Percentiles rank a stretch among this genome's conserved stretches.
phyloP scores from a whole-genome alignment of 2,329 filamentous ascomycete genomes.

The Aureobasidium mangrovei region DNA sequence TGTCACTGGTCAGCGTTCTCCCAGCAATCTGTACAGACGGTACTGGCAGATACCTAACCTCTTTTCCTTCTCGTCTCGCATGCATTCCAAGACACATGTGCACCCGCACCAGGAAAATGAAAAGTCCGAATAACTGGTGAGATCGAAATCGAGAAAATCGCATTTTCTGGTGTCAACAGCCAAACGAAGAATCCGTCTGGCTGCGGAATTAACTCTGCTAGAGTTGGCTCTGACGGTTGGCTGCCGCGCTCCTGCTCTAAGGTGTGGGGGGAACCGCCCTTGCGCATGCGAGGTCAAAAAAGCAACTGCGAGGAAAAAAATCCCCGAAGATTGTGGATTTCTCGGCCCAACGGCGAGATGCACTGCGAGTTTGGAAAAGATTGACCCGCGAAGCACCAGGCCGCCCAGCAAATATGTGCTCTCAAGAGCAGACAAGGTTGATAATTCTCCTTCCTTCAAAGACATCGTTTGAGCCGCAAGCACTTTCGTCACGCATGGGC shows the following conservation, averaged over 20 bases:
- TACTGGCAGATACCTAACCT: neutral
- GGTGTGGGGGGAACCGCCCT: no score
- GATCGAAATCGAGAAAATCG: no score
- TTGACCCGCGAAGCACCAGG: neutral
- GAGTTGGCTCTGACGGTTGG: no score
- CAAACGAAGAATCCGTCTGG: no score
- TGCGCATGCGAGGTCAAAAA: neutral
- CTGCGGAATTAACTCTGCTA: no score
- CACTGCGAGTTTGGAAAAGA: neutral
- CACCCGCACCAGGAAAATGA: no score
- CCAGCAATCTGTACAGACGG: neutral
- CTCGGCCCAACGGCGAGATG: neutral
- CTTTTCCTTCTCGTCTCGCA: neutral
- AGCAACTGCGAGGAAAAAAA: neutral
- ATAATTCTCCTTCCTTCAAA: neutral
- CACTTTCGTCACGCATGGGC: neutral
- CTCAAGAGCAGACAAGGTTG: neutral
- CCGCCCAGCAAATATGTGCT: neutral
- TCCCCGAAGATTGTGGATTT: neutral
- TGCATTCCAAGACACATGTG: neutral
- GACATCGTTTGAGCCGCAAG: neutral
- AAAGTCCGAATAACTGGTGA: no score
- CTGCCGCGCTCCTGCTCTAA: no score
- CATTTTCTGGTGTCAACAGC: no score
- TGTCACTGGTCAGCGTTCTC: neutral